A percentile compares a stretch with the other conserved stretches of the same genome.
These are phyloP conservation scores for Colletotrichum sp. DNA, from an alignment of 2,329 filamentous ascomycete genomes.

Conservation along the genomic window DNA sequence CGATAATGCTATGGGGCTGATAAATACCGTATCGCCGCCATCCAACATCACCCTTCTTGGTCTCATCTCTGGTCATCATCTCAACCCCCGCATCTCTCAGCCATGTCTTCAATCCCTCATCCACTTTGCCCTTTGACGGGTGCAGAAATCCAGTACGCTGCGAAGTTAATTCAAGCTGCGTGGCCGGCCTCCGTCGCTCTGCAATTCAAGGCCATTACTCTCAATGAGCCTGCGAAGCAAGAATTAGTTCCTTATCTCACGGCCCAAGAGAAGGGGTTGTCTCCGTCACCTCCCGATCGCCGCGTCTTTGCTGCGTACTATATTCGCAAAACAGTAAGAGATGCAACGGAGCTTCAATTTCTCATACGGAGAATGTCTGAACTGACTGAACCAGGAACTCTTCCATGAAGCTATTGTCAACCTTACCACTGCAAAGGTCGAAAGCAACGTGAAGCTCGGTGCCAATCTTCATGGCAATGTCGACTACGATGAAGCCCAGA, in stretches of 20 bases:
- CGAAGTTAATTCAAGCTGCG: conserved; percentile 51
- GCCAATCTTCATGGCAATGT: conserved; percentile 62
- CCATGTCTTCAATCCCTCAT: conserved; percentile 38
- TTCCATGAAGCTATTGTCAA: conserved; percentile 65
- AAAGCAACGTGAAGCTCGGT: conserved; percentile 63
- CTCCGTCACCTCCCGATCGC: conserved; percentile 41
- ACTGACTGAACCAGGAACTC: conserved; percentile 52
- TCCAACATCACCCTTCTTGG: background rate
- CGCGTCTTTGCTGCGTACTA: conserved; percentile 64
- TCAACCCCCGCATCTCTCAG: background rate
- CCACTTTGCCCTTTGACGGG: conserved; percentile 64
- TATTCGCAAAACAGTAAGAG: conserved; percentile 60
- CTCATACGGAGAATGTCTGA: background rate
- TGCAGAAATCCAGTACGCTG: conserved; percentile 59
- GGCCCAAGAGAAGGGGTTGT: conserved; percentile 47
- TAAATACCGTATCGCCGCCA: background rate
- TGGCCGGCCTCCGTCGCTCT: conserved; percentile 62
- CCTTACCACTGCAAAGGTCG: conserved; percentile 52
- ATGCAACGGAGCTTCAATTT: background rate
- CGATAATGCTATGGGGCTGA: background rate
- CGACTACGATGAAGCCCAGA: conserved; percentile 64
- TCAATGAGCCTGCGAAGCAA: conserved; percentile 61
- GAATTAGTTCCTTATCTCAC: conserved; percentile 55
- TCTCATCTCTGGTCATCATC: background rate
- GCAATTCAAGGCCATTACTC: conserved; percentile 67